phyloP scores from a whole-genome alignment of 192 early-diverging fungal species.

The Geranomyces variabilis region DNA sequence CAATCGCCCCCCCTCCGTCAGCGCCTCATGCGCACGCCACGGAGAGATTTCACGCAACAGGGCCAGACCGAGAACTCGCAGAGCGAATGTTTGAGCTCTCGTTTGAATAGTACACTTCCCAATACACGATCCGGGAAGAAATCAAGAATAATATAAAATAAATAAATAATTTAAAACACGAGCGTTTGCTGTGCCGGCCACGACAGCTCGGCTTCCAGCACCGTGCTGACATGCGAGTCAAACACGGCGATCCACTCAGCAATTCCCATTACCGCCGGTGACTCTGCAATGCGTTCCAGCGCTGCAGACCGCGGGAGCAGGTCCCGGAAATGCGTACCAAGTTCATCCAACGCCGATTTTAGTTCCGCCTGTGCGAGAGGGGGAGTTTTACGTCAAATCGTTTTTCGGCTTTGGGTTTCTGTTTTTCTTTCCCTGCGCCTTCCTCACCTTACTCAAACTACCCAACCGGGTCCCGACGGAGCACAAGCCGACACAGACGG shows the following conservation, averaged over 20 bases:
- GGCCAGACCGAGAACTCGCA: conserved; percentile 4
- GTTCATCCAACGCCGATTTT: conserved; percentile 44
- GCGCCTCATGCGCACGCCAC: too few relatives aligned
- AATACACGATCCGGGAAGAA: too few relatives aligned
- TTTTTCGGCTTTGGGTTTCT: neutral
- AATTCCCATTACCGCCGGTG: conserved; percentile 26
- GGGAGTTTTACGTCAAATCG: neutral
- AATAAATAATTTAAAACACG: conserved; percentile 16
- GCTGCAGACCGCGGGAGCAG: conserved; percentile 34
- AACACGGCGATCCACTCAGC: conserved; percentile 40
- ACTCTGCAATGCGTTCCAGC: conserved; percentile 26
- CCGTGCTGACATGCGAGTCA: conserved; percentile 28
- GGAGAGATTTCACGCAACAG: neutral
- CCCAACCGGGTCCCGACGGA: conserved; percentile 29
- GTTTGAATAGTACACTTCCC: neutral
- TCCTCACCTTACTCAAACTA: conserved; percentile 41
- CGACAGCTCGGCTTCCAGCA: conserved; percentile 30
- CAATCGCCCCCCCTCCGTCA: neutral
- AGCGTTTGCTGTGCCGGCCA: conserved; percentile 39
- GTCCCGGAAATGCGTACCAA: conserved; percentile 34
- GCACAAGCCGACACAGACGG: conserved; percentile 33
- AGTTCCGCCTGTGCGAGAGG: conserved; percentile 35
- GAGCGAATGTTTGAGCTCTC: conserved; percentile 3
- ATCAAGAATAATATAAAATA: too few relatives aligned
- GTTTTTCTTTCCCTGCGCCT: neutral